Conservation (phyloP, 345 rosid species). For the Cochlearia excelsa region DNA sequence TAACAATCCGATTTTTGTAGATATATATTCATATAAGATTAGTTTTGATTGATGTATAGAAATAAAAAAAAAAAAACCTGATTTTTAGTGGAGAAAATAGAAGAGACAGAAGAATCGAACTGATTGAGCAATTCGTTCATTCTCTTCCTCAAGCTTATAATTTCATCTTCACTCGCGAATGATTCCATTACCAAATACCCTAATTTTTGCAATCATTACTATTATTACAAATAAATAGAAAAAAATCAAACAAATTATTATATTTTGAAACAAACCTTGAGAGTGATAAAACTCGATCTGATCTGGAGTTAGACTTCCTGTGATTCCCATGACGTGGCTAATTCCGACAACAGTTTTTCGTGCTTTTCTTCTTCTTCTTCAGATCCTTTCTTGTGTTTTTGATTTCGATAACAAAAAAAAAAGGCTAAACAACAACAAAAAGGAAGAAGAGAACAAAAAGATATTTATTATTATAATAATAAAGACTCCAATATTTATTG, state of each 20-base stretch:
- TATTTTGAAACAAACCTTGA: constrained; percentile 30
- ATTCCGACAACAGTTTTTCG: no score
- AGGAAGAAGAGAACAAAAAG: no score
- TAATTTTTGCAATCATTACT: constrained; percentile 9
- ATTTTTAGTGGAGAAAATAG: constrained; percentile 84
- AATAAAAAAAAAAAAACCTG: constrained; percentile 45
- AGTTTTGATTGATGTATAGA: not conserved
- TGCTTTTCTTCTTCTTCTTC: no score
- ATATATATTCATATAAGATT: not conserved
- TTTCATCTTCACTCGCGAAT: constrained; percentile 61
- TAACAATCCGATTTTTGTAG: no score
- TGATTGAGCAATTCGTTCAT: constrained; percentile 59
- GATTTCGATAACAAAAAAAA: no score
- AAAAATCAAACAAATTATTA: no score
- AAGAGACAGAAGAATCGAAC: constrained; percentile 61
- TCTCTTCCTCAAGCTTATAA: constrained; percentile 59
- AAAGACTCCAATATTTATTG: no score
- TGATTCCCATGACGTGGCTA: constrained; percentile 46
- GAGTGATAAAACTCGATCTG: constrained; percentile 61
- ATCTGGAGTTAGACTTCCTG: constrained; percentile 52
- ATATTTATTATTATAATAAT: no score
- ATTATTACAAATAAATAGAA: no score
- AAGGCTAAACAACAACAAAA: no score
- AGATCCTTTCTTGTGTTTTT: no score
- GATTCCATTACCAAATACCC: constrained; percentile 83